phyloP scores from a whole-genome alignment of 2,329 filamentous ascomycete species.

The Seiridium unicorne region DNA sequence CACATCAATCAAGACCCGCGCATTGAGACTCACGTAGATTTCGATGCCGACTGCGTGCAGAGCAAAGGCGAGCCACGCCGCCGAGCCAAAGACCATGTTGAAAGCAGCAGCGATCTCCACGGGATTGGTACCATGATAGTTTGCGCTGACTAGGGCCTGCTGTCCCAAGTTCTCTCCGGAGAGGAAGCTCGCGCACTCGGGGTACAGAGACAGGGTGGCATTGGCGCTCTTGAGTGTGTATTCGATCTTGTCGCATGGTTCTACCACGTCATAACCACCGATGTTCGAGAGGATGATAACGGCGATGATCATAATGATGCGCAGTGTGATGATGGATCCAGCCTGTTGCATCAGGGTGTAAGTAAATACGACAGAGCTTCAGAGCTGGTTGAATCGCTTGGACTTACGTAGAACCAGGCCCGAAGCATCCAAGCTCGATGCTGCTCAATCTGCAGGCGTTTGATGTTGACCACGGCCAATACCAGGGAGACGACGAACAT shows the following conservation, averaged over 20 bases:
- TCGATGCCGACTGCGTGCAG: slow-evolving; percentile 50
- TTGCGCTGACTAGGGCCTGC: slow-evolving; percentile 29
- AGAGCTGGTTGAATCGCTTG: not conserved
- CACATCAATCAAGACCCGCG: slow-evolving; percentile 10
- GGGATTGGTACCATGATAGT: slow-evolving; percentile 25
- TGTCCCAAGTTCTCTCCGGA: slow-evolving; percentile 22
- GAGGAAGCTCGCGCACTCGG: slow-evolving; percentile 40
- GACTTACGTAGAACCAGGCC: slow-evolving; percentile 43
- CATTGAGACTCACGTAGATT: slow-evolving; percentile 38
- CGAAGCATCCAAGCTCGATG: slow-evolving; percentile 63
- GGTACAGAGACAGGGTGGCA: slow-evolving; percentile 35
- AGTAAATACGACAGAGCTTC: not conserved
- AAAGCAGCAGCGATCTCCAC: slow-evolving; percentile 39
- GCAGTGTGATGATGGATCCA: slow-evolving; percentile 50
- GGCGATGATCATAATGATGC: slow-evolving; percentile 44
- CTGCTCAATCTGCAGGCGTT: slow-evolving; percentile 58
- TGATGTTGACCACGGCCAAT: slow-evolving; percentile 56
- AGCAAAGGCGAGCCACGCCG: slow-evolving; percentile 49
- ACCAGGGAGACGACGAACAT: slow-evolving; percentile 40
- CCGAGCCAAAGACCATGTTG: slow-evolving; percentile 48
- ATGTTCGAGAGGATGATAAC: slow-evolving; percentile 34
- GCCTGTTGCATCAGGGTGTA: slow-evolving; percentile 25
- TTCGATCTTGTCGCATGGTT: slow-evolving; percentile 48
- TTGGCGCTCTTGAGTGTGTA: slow-evolving; percentile 31
- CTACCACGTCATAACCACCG: slow-evolving; percentile 21